Conservation (phyloP, 441 rosid genomes). For the Pelargonium myrrhifolium region DNA sequence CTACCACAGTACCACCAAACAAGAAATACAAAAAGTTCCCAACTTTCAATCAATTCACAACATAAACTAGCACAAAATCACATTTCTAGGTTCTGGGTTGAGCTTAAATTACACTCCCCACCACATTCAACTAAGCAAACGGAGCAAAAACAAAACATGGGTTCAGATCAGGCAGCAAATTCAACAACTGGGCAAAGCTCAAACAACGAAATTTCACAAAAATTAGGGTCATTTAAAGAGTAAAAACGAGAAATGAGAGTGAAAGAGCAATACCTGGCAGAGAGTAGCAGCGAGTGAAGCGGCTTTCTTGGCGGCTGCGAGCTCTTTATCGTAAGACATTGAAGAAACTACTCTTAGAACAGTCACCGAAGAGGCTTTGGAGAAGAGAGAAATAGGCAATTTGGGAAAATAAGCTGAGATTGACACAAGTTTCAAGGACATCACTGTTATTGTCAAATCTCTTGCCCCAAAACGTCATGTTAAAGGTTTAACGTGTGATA, state of each 20-base stretch:
- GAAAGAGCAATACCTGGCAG: slow-evolving; percentile 47
- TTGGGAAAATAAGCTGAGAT: slow-evolving; percentile 1
- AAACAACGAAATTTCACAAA: slow-evolving; percentile 3
- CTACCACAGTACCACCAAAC: background rate
- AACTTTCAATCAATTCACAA: background rate
- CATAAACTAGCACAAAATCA: background rate
- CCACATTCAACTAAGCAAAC: background rate
- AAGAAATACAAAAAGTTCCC: background rate
- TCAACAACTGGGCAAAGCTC: slow-evolving; percentile 4
- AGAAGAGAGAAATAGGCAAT: slow-evolving; percentile 3
- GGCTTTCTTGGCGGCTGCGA: slow-evolving; percentile 83
- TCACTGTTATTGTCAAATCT: no score
- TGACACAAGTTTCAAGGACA: slow-evolving; percentile 4
- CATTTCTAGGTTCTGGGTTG: background rate
- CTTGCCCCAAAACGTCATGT: no score
- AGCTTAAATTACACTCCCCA: background rate
- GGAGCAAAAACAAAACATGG: background rate
- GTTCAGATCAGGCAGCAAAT: slow-evolving; percentile 7
- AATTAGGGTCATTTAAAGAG: background rate
- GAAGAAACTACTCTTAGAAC: slow-evolving; percentile 14
- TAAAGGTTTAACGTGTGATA: no score
- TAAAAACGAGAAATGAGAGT: background rate
- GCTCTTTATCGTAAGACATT: slow-evolving; percentile 69
- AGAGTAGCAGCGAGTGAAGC: slow-evolving; percentile 83
- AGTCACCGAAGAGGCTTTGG: slow-evolving; percentile 18